These are phyloP conservation scores for Lumnitzera racemosa DNA, from an alignment of 345 rosid genomes.

Conservation along the genomic window DNA sequence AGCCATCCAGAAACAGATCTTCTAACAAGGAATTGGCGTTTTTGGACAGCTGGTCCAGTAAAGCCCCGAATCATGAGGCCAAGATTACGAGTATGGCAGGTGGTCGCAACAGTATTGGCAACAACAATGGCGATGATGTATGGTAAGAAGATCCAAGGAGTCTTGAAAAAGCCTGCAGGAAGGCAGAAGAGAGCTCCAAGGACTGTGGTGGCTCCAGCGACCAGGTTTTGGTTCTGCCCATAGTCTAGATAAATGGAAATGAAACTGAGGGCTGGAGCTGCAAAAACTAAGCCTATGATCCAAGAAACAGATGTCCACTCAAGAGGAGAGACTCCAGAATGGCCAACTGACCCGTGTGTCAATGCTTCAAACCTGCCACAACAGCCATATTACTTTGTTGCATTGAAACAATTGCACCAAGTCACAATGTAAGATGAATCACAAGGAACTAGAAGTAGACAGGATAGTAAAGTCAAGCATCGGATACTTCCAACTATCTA, in stretches of 20 bases:
- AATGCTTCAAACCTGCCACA: slow-evolving; percentile 34
- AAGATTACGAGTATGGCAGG: slow-evolving; percentile 54
- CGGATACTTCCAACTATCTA: no score
- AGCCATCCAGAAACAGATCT: slow-evolving; percentile 47
- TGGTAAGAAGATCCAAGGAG: slow-evolving; percentile 37
- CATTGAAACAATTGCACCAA: no score
- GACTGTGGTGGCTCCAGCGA: slow-evolving; percentile 41
- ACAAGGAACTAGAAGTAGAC: no score
- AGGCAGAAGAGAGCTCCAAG: slow-evolving; percentile 49
- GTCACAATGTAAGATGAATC: no score
- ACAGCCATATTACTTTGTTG: no score
- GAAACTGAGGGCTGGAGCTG: slow-evolving; percentile 21
- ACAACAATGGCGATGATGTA: slow-evolving; percentile 32
- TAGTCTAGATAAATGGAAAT: slow-evolving; percentile 38
- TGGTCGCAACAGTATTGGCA: slow-evolving; percentile 26
- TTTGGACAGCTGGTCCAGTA: slow-evolving; percentile 22
- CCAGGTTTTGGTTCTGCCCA: slow-evolving; percentile 23
- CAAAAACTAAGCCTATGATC: slow-evolving; percentile 38
- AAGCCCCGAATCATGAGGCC: slow-evolving; percentile 38
- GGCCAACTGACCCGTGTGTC: slow-evolving; percentile 14
- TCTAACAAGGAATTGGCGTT: slow-evolving; percentile 21
- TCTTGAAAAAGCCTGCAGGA: slow-evolving; percentile 45
- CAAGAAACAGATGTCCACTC: slow-evolving; percentile 62
- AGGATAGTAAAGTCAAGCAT: no score
- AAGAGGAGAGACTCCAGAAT: slow-evolving; percentile 35